These are phyloP conservation scores for Alternaria atra DNA, from an alignment of 2,329 filamentous ascomycete species.

Conservation along the genomic window DNA sequence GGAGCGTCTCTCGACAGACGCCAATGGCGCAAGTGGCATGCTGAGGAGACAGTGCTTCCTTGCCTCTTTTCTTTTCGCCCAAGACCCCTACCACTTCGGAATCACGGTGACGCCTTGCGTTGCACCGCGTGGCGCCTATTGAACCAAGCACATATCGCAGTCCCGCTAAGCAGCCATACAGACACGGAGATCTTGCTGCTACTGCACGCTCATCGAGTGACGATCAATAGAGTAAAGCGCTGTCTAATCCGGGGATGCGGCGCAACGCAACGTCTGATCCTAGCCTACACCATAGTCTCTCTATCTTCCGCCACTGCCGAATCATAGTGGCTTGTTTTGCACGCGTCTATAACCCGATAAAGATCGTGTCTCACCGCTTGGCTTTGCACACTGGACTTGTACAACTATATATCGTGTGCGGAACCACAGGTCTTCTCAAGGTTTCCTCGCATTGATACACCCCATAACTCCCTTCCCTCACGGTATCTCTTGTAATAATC, in stretches of 20 bases:
- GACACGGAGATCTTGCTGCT: constrained; percentile 36
- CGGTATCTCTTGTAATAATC: constrained; percentile 22
- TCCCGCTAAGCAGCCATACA: constrained; percentile 32
- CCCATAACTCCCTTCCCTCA: constrained; percentile 22
- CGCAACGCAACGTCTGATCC: constrained; percentile 44
- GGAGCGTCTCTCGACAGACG: constrained; percentile 42
- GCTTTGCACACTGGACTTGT: constrained; percentile 36
- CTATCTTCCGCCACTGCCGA: constrained; percentile 34
- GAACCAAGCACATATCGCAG: constrained; percentile 30
- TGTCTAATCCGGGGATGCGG: constrained; percentile 39
- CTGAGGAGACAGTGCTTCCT: constrained; percentile 46
- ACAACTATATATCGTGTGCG: constrained; percentile 45
- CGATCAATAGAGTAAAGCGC: constrained; percentile 37
- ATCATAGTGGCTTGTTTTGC: constrained; percentile 24
- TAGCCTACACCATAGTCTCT: constrained; percentile 30
- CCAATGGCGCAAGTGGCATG: constrained; percentile 33
- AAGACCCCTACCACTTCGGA: constrained; percentile 28
- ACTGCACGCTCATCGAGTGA: constrained; percentile 29
- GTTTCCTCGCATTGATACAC: constrained; percentile 32
- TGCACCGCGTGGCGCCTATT: constrained; percentile 29
- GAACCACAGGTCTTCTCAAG: constrained; percentile 39
- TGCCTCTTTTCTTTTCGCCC: constrained; percentile 43
- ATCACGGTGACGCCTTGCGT: constrained; percentile 33
- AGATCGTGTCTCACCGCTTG: constrained; percentile 48
- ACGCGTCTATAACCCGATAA: constrained; percentile 36